Evolutionary conservation across 73 alveolate genomes (phyloP).

Genomic region (Tetrahymena malaccensis): DNA sequence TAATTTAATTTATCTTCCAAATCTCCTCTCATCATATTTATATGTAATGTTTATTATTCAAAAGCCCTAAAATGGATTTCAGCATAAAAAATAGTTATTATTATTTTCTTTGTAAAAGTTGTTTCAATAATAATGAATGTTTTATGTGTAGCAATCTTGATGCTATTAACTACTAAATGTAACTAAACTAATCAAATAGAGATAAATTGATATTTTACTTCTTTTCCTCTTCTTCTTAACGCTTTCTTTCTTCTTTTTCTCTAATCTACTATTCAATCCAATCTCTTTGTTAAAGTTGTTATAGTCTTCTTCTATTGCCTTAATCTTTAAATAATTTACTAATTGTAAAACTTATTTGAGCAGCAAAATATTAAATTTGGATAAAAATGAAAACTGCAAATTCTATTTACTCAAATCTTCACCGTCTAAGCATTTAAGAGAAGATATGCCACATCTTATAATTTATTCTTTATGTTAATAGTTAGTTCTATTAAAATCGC

Average conservation of each 20-base stretch:
- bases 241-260: background rate
- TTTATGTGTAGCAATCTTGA: too few relatives aligned
- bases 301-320: background rate
- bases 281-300: background rate
- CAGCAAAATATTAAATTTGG: background rate
- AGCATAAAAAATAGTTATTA: background rate
- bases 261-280: background rate
- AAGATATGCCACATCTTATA: background rate
- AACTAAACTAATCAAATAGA: too few relatives aligned
- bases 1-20: background rate
- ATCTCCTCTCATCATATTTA: background rate
- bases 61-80: background rate
- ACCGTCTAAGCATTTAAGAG: background rate
- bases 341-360: background rate
- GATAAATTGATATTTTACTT: background rate
- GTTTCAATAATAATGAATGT: background rate
- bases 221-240: background rate
- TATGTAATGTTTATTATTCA: background rate
- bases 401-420: background rate
- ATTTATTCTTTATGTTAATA: background rate
- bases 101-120: background rate
- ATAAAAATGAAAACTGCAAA: background rate
- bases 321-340: background rate
- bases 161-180: too few relatives aligned
- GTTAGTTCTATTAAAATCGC: background rate